phyloP scores from a whole-genome alignment of 495 filamentous ascomycete genomes.

The Lophiostoma macrostomum region DNA sequence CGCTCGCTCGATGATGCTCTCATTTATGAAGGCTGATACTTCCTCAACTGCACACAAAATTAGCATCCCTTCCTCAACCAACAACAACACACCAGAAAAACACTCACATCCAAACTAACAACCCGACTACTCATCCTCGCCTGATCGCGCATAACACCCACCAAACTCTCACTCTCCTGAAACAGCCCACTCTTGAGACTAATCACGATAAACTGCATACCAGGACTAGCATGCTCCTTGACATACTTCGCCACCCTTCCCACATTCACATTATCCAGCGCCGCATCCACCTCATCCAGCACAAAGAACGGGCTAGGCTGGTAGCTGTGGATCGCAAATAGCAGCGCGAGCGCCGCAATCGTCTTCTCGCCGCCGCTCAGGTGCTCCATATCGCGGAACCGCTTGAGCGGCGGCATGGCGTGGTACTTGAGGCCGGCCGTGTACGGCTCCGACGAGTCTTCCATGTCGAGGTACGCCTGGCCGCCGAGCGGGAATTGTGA shows the following conservation, averaged over 20 bases:
- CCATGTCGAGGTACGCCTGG: conserved; percentile 91
- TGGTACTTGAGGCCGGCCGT: conserved; percentile 94
- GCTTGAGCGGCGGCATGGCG: conserved; percentile 97
- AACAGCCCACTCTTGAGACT: conserved; percentile 90
- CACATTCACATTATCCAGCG: conserved; percentile 94
- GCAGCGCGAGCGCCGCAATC: conserved; percentile 91
- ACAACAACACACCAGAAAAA: background rate
- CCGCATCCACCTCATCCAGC: conserved; percentile 96
- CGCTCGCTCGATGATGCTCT: too few species aligned
- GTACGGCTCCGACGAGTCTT: conserved; percentile 86
- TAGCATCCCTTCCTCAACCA: conserved; percentile 14
- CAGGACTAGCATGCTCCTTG: conserved; percentile 85
- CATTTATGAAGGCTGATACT: conserved; percentile 32
- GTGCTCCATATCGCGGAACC: conserved; percentile 99
- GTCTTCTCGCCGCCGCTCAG: conserved; percentile 97
- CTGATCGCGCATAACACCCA: conserved; percentile 95
- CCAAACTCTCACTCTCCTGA: conserved; percentile 86
- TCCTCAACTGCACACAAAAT: conserved; percentile 35
- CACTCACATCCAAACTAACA: conserved; percentile 88
- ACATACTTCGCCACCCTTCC: conserved; percentile 95
- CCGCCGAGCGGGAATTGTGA: conserved; percentile 84
- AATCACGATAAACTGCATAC: conserved; percentile 99
- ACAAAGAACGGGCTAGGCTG: conserved; percentile 97
- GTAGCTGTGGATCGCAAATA: conserved; percentile 94
- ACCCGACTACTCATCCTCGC: conserved; percentile 82